phyloP scores from a whole-genome alignment of 441 rosid genomes.

The Croton laevigatus region DNA sequence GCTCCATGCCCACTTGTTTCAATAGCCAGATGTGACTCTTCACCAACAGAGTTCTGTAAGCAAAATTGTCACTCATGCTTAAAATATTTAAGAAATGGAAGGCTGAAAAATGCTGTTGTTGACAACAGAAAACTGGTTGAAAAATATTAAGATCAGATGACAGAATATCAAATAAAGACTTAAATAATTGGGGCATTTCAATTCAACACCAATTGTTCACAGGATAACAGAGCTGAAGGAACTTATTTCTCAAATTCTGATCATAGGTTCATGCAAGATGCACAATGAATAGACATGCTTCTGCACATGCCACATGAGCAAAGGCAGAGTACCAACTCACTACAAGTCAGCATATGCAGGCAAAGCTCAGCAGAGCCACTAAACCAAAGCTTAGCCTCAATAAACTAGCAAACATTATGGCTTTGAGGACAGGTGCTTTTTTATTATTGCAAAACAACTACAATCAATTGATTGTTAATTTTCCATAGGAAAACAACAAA shows the following conservation, averaged over 20 bases:
- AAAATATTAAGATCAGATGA: not conserved
- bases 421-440: too few species aligned
- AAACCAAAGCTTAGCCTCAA: not conserved
- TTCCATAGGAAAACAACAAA: not conserved
- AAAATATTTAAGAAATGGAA: not conserved
- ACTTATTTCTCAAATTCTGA: not conserved
- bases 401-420: not conserved
- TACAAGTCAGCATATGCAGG: not conserved
- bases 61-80: slow-evolving; percentile 20
- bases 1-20: slow-evolving; percentile 99
- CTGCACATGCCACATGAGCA: not conserved
- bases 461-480: not conserved
- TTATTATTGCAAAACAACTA: not conserved
- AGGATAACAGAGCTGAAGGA: not conserved
- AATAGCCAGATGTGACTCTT: slow-evolving; percentile 91
- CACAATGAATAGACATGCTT: not conserved
- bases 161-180: not conserved
- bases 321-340: not conserved
- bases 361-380: not conserved
- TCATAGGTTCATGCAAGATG: not conserved
- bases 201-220: not conserved
- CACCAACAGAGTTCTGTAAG: slow-evolving; percentile 77
- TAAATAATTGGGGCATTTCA: not conserved
- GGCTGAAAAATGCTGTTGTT: not conserved
- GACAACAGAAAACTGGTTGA: not conserved